Percentiles rank a stretch among this genome's conserved stretches.
Conservation (phyloP, 2,329 filamentous ascomycete genomes). For the Emericellopsis atlantica region DNA sequence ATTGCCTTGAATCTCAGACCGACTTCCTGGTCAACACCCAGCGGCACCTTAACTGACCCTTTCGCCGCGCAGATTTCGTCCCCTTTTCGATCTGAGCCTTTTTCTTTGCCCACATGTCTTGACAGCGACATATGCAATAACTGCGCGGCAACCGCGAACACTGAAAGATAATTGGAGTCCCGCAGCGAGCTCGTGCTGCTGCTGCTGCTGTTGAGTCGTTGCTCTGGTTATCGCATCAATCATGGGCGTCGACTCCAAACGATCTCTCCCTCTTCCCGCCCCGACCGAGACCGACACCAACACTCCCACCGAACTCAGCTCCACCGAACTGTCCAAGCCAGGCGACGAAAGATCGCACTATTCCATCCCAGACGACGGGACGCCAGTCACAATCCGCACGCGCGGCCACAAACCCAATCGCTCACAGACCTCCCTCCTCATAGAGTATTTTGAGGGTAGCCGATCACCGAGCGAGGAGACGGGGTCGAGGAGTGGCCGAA, state of each 20-base stretch:
- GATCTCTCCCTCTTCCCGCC: constrained; percentile 57
- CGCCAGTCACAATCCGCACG: constrained; percentile 84
- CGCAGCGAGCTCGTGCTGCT: not conserved
- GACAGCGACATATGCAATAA: no score
- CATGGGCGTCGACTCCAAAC: constrained; percentile 44
- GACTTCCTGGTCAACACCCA: no score
- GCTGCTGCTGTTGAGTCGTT: not conserved
- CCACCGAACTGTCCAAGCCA: constrained; percentile 55
- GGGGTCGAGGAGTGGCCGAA: constrained; percentile 47
- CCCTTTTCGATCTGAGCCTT: no score
- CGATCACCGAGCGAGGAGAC: constrained; percentile 33
- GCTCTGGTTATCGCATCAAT: constrained; percentile 1
- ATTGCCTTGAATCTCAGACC: no score
- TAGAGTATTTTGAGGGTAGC: constrained; percentile 86
- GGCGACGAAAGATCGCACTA: constrained; percentile 63
- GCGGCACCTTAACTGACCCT: no score
- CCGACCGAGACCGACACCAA: constrained; percentile 61
- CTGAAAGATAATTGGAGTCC: no score
- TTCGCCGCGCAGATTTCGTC: no score
- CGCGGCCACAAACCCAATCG: constrained; percentile 44
- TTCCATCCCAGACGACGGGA: constrained; percentile 76
- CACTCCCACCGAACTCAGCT: constrained; percentile 47
- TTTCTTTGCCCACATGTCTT: no score
- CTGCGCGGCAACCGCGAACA: no score
- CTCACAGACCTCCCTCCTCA: constrained; percentile 83